Base-by-base conservation (phyloP, 257 asterid genomes). In the Solanum phureja region DNA sequence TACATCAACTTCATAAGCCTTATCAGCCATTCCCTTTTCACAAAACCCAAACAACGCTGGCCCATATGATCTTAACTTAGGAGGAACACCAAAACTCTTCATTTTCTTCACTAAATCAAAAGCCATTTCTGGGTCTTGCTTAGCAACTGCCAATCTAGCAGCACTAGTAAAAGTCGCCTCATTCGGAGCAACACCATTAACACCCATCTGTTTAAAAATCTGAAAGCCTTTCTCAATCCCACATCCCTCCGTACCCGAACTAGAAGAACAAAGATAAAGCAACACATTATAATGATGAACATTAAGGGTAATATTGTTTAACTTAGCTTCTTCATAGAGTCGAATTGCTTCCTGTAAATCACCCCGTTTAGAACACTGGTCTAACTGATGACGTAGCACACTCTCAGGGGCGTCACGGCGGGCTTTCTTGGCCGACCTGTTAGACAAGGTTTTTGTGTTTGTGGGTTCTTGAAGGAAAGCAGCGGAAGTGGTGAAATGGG, bases 91-190 rank as follows among this genome's bases (percentile, higher is more conserved):
- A 52, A 90, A 91, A 73, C 86, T 91, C 91, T 91, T 95, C 98
- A 96, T 97, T 87, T 90, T 91, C 92, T 94, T 97, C 89, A 97
- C 92, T 86, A 97, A 89, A 76, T 89, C 90, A 77, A 97, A 97
- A 86, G 98, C 99, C 95, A 95, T 84, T 83, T 88, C 95, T 0
- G 98, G 98, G 93, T 97, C 99, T 91, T 91, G 87, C 75, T 93
- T 96, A 3, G 94, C 94, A 29, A 98, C 98, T 7, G 99, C 99
- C 90, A 97, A 89, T 90, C 99, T 94, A 5, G 99, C 98, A 19
- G 93, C 97, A 86, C 92, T 97, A 8, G 99, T 95, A 87, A 95
- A 96, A 11, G 99, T 96, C 1, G 99, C 98, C 90, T 97, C 99
- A 79, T 95, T 94, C 6, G 99, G 98, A 18, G 86, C 92, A 49